Evolutionary conservation across 345 rosid genomes (phyloP), one percentile per base, ranked within the genome.

Genomic region (Turritis glabra): DNA sequence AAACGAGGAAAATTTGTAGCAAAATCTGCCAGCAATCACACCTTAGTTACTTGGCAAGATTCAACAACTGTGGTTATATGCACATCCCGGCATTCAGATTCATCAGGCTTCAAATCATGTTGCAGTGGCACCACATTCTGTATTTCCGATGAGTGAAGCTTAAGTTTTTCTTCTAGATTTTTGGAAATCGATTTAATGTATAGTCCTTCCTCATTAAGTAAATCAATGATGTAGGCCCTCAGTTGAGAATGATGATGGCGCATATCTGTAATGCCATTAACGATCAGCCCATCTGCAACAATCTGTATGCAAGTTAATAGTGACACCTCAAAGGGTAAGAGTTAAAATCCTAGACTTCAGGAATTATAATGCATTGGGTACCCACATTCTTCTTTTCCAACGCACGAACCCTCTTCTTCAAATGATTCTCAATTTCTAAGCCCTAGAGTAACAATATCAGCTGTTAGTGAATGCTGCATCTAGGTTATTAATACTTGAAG

Each of bases 381-480:
- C 89, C 75, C 80, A 95, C 99, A 72, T 77, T 90, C 79, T 89
- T 89, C 87, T 87, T 89, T 84, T 89, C 92, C 82, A 89, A 79
- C 38, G 86, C 93, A 62, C 72, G 82, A 55, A 92, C 85, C 80
- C 69, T 87, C 87, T 83, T 90, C 87, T 89, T 92, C 69, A 96
- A 81, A 78, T 96, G 99, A 32, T 84, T 96, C 84, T 96, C 99
- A 46, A 96, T 96, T 79, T 92, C 96, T 88, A 96, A 47, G 48
- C 97, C 98, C 98, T 96, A 60, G 43, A 67, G 56, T 52, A 71
- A 26, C 77, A 84, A 83, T 76, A 18, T 41, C 61, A 62, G 25
- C n/a, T 2, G 21, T 77, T 15, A 56, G 55, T 50, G 50, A 12
- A 77, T 29, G 69, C 4, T 57, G 33, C 54, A 27, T 40, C 32